Evolutionary conservation across 2,329 filamentous ascomycete species (phyloP).

Genomic region (Furcasterigmium sp.): DNA sequence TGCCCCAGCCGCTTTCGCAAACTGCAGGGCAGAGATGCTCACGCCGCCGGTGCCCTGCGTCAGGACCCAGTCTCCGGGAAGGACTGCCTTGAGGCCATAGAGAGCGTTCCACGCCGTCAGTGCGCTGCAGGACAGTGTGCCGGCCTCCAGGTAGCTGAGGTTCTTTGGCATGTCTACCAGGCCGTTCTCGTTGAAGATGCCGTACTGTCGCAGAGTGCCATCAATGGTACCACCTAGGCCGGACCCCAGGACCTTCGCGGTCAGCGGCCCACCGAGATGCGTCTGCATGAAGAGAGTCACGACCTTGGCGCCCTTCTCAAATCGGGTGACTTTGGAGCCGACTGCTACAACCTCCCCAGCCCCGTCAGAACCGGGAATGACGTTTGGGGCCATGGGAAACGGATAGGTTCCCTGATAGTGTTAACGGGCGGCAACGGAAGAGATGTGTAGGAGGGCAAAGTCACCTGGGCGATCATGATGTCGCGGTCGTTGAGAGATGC

Average conservation of each 20-base stretch:
- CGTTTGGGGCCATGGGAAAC: constrained; percentile 32
- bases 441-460: background rate
- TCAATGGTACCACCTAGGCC: constrained; percentile 65
- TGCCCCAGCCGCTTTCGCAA: constrained; percentile 44
- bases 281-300: constrained; percentile 57
- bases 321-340: constrained; percentile 40
- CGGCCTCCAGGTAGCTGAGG: constrained; percentile 46
- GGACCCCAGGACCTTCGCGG: constrained; percentile 29
- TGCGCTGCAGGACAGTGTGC: constrained; percentile 55
- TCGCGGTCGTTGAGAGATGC: constrained; percentile 52
- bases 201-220: constrained; percentile 64
- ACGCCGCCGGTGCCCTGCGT: constrained; percentile 70
- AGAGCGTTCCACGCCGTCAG: constrained; percentile 64
- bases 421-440: constrained; percentile 2
- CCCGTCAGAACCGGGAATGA: constrained; percentile 48
- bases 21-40: constrained; percentile 59
- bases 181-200: constrained; percentile 61
- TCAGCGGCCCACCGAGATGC: constrained; percentile 41
- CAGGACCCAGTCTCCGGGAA: constrained; percentile 54
- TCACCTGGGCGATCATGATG: constrained; percentile 38
- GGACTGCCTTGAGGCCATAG: constrained; percentile 47
- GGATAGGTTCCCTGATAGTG: constrained; percentile 35
- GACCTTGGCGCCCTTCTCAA: constrained; percentile 48
- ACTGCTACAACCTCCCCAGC: constrained; percentile 48
- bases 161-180: constrained; percentile 58